These are phyloP conservation scores for Tricholoma furcatifolium DNA, from an alignment of 768 basidiomycete genomes.

Conservation along the genomic window DNA sequence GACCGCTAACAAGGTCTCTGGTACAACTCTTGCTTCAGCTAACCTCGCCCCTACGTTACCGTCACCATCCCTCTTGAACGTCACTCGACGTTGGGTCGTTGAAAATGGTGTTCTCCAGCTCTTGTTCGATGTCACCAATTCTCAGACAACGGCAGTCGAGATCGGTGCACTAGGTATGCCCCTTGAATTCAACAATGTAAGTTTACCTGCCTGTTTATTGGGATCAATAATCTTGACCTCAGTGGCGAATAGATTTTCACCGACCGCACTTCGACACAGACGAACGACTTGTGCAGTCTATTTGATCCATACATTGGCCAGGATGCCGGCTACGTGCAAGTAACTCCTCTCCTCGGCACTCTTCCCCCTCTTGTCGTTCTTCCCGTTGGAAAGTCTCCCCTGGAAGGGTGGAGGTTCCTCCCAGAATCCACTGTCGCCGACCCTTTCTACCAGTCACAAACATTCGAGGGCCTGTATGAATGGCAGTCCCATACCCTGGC, in stretches of 20 bases:
- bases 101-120: constrained; percentile 40
- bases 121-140: constrained; percentile 50
- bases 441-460: constrained; percentile 56
- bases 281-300: constrained; percentile 50
- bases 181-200: constrained; percentile 55
- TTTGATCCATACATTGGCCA: constrained; percentile 60
- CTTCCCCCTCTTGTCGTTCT: constrained; percentile 50
- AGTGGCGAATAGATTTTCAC: constrained; percentile 47
- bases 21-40: constrained; percentile 46
- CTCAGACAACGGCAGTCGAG: constrained; percentile 44
- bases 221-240: neutral
- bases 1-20: constrained; percentile 35
- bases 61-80: constrained; percentile 40
- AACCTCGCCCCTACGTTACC: constrained; percentile 50
- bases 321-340: constrained; percentile 52
- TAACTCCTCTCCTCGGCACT: constrained; percentile 53
- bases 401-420: constrained; percentile 61
- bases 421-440: constrained; percentile 44
- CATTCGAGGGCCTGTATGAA: constrained; percentile 58
- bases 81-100: constrained; percentile 52
- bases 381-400: constrained; percentile 44
- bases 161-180: constrained; percentile 54
- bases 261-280: constrained; percentile 47
- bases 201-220: constrained; percentile 10
- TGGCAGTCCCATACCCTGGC: constrained; percentile 61